Conservation (phyloP, 768 basidiomycete genomes). For the Boletus barrowsii region DNA sequence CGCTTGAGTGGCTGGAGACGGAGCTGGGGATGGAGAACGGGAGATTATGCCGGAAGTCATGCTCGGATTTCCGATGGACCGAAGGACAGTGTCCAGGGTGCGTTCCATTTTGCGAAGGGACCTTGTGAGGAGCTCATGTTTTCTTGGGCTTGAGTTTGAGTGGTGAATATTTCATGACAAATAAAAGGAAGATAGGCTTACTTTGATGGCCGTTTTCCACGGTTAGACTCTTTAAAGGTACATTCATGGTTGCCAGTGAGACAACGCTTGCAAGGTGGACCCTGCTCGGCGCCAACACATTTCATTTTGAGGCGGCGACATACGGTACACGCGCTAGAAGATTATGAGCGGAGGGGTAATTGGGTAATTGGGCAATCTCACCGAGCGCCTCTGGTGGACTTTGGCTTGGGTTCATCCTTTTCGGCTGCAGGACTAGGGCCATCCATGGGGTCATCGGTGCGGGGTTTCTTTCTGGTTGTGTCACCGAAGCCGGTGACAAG, state of each 20-base stretch:
- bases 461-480: slow-evolving; percentile 51
- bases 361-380: slow-evolving; percentile 31
- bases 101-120: slow-evolving; percentile 89
- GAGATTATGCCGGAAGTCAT: slow-evolving; percentile 80
- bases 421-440: slow-evolving; percentile 51
- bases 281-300: slow-evolving; percentile 86
- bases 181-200: slow-evolving; percentile 32
- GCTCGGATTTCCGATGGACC: slow-evolving; percentile 82
- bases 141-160: slow-evolving; percentile 48
- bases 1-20: slow-evolving; percentile 59
- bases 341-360: slow-evolving; percentile 10
- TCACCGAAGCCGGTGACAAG: slow-evolving; percentile 38
- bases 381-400: slow-evolving; percentile 85
- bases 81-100: slow-evolving; percentile 87
- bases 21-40: slow-evolving; percentile 72
- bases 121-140: slow-evolving; percentile 77
- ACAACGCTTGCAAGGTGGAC: slow-evolving; percentile 90
- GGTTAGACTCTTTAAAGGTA: slow-evolving; percentile 94
- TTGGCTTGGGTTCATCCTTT: slow-evolving; percentile 69
- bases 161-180: slow-evolving; percentile 26
- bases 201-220: slow-evolving; percentile 89
- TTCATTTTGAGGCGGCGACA: slow-evolving; percentile 94
- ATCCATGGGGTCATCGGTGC: slow-evolving; percentile 54
- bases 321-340: slow-evolving; percentile 78
- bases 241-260: slow-evolving; percentile 79